These are phyloP conservation scores for Penicillium coffeae DNA, from an alignment of 495 filamentous ascomycete genomes.

Conservation along the genomic window DNA sequence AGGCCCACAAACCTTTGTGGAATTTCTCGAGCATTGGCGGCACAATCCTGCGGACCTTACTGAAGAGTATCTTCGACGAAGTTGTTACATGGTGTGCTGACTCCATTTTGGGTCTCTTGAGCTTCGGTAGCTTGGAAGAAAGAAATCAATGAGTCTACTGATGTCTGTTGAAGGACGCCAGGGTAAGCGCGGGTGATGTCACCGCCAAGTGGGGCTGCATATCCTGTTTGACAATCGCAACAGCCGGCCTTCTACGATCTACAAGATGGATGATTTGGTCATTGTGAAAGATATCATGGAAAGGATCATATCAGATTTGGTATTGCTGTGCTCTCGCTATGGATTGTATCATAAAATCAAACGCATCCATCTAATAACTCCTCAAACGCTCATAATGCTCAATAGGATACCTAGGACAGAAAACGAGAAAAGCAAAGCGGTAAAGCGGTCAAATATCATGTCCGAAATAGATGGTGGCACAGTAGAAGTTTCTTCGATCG, in stretches of 20 bases:
- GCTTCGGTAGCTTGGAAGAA: neutral
- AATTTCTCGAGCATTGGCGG: conserved; percentile 94
- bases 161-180: no score
- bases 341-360: conserved; percentile 14
- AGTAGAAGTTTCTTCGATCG: no score
- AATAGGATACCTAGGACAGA: no score
- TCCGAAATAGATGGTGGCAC: no score
- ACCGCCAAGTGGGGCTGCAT: conserved; percentile 37
- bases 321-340: conserved; percentile 30
- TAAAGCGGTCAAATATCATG: no score
- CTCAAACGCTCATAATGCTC: conserved; percentile 35
- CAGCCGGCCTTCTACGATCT: no score
- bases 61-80: conserved; percentile 68
- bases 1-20: conserved; percentile 76
- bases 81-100: conserved; percentile 47
- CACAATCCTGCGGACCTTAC: conserved; percentile 83
- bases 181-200: conserved; percentile 37
- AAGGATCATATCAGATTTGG: conserved; percentile 16
- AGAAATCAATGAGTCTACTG: no score
- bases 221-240: no score
- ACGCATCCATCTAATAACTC: conserved; percentile 29
- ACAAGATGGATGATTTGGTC: neutral
- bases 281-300: neutral
- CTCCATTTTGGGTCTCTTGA: conserved; percentile 26
- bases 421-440: conserved; percentile 11